Conservation (phyloP, 768 basidiomycete genomes). For the Kwoniella newhampshirensis region DNA sequence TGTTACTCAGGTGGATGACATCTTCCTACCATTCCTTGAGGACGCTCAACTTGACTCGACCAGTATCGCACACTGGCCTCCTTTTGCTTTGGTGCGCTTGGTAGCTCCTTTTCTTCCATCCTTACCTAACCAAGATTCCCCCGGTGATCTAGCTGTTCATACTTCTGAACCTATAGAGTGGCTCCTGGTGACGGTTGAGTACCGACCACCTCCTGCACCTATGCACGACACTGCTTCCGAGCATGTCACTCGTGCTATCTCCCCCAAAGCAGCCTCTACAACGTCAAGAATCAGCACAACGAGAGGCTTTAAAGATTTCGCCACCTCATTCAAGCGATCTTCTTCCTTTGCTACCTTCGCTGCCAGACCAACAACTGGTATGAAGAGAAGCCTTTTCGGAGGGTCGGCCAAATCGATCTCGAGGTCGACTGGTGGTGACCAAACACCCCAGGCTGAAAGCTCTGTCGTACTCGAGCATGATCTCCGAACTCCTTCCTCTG, state of each 20-base stretch:
- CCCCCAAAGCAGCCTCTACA: slow-evolving; percentile 18
- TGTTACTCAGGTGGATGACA: slow-evolving; percentile 31
- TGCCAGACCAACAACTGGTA: not conserved
- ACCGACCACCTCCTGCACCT: slow-evolving; percentile 10
- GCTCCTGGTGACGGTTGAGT: slow-evolving; percentile 28
- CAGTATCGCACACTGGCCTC: slow-evolving; percentile 19
- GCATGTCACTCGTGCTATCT: slow-evolving; percentile 11
- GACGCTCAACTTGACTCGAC: slow-evolving; percentile 31
- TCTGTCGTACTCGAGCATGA: not conserved
- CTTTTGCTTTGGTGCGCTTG: slow-evolving; percentile 28
- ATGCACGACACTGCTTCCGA: not conserved
- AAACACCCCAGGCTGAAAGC: slow-evolving; percentile 5
- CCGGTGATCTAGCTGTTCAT: not conserved
- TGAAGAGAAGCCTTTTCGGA: slow-evolving; percentile 24
- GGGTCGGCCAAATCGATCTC: slow-evolving; percentile 21
- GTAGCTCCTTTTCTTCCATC: not conserved
- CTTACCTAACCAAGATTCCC: not conserved
- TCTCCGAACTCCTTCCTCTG: slow-evolving; percentile 6
- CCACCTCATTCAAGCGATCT: slow-evolving; percentile 21
- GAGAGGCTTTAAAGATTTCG: slow-evolving; percentile 15
- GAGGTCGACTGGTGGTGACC: slow-evolving; percentile 9
- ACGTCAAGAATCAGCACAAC: slow-evolving; percentile 16
- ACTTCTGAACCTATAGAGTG: slow-evolving; percentile 19
- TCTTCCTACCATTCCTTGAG: slow-evolving; percentile 31
- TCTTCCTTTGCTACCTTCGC: slow-evolving; percentile 16